Conservation (phyloP, 495 filamentous ascomycete genomes). For the Aspergillus haitiensis region DNA sequence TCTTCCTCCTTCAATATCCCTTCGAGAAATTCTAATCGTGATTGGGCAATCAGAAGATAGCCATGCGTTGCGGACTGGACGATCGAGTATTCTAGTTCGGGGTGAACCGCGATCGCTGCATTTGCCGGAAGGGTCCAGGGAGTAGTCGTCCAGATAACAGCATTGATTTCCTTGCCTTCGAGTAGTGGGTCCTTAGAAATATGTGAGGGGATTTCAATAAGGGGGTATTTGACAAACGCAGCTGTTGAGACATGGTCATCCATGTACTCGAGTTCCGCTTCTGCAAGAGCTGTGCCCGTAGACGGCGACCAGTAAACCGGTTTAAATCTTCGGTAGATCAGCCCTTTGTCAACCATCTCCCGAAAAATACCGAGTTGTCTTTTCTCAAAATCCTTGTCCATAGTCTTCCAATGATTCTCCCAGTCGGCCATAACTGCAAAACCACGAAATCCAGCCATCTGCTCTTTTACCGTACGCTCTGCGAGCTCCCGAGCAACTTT, state of each 20-base stretch:
- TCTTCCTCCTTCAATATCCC: constrained; percentile 46
- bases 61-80: constrained; percentile 56
- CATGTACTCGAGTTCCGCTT: constrained; percentile 94
- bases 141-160: constrained; percentile 95
- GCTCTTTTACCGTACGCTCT: constrained; percentile 66
- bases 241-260: constrained; percentile 78
- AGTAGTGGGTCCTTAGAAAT: constrained; percentile 42
- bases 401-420: constrained; percentile 87
- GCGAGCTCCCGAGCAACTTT: constrained; percentile 75
- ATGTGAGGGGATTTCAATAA: constrained; percentile 53
- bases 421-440: constrained; percentile 96
- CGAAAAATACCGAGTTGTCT: constrained; percentile 82
- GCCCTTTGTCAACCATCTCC: constrained; percentile 76
- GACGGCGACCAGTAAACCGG: constrained; percentile 97
- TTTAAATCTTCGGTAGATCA: constrained; percentile 86
- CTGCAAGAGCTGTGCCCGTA: constrained; percentile 84
- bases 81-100: constrained; percentile 71
- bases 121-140: constrained; percentile 98
- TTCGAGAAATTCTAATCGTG: constrained; percentile 58
- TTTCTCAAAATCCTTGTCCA: constrained; percentile 86
- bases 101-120: constrained; percentile 75
- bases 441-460: constrained; percentile 77
- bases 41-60: constrained; percentile 64
- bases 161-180: constrained; percentile 52
- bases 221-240: constrained; percentile 78